Base-by-base conservation (phyloP, 345 rosid species). In the Populus euphratica region DNA sequence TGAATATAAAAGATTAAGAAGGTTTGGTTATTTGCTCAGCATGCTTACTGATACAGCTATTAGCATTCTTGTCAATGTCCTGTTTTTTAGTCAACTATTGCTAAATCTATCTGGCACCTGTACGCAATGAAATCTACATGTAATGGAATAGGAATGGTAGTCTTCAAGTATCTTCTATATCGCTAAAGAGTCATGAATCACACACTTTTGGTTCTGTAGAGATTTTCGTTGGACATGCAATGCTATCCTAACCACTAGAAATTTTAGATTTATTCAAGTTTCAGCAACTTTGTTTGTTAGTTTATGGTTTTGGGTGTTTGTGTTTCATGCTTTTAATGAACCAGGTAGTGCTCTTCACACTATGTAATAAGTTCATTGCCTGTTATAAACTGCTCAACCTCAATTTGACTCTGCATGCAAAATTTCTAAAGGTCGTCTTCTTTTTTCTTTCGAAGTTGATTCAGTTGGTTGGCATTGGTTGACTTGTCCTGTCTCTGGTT, bases 1-100 rank as follows among this genome's bases (percentile, higher is more conserved):
- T 78, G 93, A 90, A 72, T 83, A 88, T 87, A 83, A 81, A 74
- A 82, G 91, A 78, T 77, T 82, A 64, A 86, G 79, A 77, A 88
- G 93, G 98, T 95, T 56, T 72, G 64, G 27, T 39, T 13, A 17
- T 16, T 17, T 56, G 74, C 47, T 54, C 68, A 25, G 21, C 36
- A 20, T 20, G 23, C 23, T 70, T 25, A 8, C 41, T 35, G 2
- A 67, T 23, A 21, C 44, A 38, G 31, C 38, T 61, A 8, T 8
- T 68, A 27, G 36, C 10, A 20, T 31, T 61, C 25, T n/a, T 3
- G 73, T 38, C 29, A 59, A 8, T 77, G 44, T n/a, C 23, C 13
- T 31, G 4, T 44, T 64, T 75, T 38, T 25, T 23, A 59, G 64
- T 59, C 6, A 59, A n/a, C 64, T 59, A 11, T 59, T 23, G 64